These are phyloP conservation scores for Pythium apleroticum DNA, from an alignment of 352 stramenopile species.

Conservation along the genomic window DNA sequence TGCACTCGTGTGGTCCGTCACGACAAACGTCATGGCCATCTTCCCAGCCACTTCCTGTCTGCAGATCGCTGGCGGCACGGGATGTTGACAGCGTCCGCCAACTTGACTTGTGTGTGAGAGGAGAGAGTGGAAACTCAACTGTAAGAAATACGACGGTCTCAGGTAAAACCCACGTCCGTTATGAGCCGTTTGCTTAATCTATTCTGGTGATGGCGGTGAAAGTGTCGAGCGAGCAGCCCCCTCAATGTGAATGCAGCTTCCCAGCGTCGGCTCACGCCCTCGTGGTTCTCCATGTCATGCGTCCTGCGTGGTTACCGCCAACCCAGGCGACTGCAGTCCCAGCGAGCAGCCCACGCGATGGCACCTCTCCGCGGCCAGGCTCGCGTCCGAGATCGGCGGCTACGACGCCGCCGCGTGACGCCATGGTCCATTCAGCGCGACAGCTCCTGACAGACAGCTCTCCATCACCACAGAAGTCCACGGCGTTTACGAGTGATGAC, in stretches of 20 bases:
- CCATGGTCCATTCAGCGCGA: conserved; percentile 17
- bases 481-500: not conserved
- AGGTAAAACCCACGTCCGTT: not conserved
- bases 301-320: conserved; percentile 23
- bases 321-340: not conserved
- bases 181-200: not conserved
- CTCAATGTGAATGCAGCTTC: not conserved
- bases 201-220: not conserved
- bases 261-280: not conserved
- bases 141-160: not conserved
- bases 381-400: not conserved
- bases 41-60: conserved; percentile 32
- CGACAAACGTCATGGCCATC: conserved; percentile 36
- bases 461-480: not conserved
- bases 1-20: conserved; percentile 25
- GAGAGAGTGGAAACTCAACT: not conserved
- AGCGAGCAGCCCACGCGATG: conserved; percentile 4
- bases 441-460: conserved; percentile 16
- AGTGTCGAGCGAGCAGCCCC: not conserved
- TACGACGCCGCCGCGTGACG: conserved; percentile 10
- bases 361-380: not conserved
- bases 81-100: no score
- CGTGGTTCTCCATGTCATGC: conserved; percentile 9
- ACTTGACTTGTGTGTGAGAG: no score
- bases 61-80: conserved; percentile 28